phyloP scores from a whole-genome alignment of 1,139 yeast species.

The Hemisphaericaspora subhashii region DNA sequence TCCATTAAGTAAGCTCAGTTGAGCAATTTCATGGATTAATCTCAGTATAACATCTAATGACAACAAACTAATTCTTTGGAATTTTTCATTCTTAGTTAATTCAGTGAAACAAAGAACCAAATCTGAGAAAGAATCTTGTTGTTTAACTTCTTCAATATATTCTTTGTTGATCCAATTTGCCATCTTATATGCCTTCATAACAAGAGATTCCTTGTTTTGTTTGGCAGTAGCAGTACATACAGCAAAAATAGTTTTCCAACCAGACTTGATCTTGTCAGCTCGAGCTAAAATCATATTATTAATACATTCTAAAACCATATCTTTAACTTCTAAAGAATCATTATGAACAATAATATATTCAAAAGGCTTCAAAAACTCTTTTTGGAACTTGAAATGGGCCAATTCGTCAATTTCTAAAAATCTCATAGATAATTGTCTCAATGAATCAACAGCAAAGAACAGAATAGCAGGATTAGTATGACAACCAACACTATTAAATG shows the following conservation, averaged over 20 bases:
- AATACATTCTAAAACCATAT: slow-evolving; percentile 87
- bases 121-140: slow-evolving; percentile 74
- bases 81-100: slow-evolving; percentile 79
- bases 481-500: slow-evolving; percentile 84
- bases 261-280: slow-evolving; percentile 76
- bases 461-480: slow-evolving; percentile 75
- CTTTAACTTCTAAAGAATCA: slow-evolving; percentile 70
- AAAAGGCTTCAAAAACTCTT: slow-evolving; percentile 90
- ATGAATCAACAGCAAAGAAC: slow-evolving; percentile 88
- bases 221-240: slow-evolving; percentile 69
- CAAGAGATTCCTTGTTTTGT: slow-evolving; percentile 57
- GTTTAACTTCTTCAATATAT: slow-evolving; percentile 61
- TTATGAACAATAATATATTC: slow-evolving; percentile 75
- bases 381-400: slow-evolving; percentile 93
- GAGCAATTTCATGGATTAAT: slow-evolving; percentile 61
- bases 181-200: slow-evolving; percentile 61
- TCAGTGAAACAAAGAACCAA: slow-evolving; percentile 77
- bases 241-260: slow-evolving; percentile 89
- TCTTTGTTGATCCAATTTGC: slow-evolving; percentile 63
- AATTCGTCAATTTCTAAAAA: slow-evolving; percentile 92
- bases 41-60: slow-evolving; percentile 74
- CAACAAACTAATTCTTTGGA: slow-evolving; percentile 78
- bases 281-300: slow-evolving; percentile 83
- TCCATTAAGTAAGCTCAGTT: slow-evolving; percentile 27
- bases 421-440: slow-evolving; percentile 88